Base-by-base conservation (phyloP, 768 basidiomycete genomes). In the Roridomyces roridus region DNA sequence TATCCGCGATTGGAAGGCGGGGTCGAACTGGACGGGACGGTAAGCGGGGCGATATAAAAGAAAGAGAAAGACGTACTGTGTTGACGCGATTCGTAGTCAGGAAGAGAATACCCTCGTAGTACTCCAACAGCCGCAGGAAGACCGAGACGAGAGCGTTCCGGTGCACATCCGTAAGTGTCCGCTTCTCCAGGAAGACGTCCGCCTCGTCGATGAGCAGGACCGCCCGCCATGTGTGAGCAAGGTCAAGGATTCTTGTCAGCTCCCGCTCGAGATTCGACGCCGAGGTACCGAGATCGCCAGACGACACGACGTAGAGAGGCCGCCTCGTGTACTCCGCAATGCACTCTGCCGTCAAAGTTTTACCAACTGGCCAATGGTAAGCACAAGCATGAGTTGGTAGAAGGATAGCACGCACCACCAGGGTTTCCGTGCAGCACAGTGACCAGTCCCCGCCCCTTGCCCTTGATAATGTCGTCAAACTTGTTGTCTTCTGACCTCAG, bases 181-280 rank as follows among this genome's bases (percentile, higher is more conserved):
- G 64, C 46, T 64, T 47, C 46, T 68, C 56, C 0, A 68, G 49
- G 53, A 63, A 68, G 12, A 68, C 67, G 14, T 68, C 67, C 6
- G 67, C 67, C 46, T 67, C 67, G 34, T 68, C 64, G 21, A 68
- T 49, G 21, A 68, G 56, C 3, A 68, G 23, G 6, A 68, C 58
- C 7, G 67, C 66, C 26, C 51, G 52, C 67, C 67, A 68, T 14
- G 48, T 50, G 9, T 54, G 40, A 1, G 67, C 64, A 31, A 67
- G 56, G 25, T 59, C 51, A 14, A 67, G 53, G 17, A 62, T 55
- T 21, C 41, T 39, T 15, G 57, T 46, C 14, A 68, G 26, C 14
- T 48, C 54, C 4, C 40, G 46, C 39, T 67, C 66, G 3, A 67
- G 43, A 14, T 41, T 21, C 7, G 56, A 57, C 0, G 56, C 56